Percentiles rank a stretch among this genome's conserved stretches.
These are phyloP conservation scores for Fusarium poae DNA, from an alignment of 2,329 filamentous ascomycete species.

Conservation along the genomic window DNA sequence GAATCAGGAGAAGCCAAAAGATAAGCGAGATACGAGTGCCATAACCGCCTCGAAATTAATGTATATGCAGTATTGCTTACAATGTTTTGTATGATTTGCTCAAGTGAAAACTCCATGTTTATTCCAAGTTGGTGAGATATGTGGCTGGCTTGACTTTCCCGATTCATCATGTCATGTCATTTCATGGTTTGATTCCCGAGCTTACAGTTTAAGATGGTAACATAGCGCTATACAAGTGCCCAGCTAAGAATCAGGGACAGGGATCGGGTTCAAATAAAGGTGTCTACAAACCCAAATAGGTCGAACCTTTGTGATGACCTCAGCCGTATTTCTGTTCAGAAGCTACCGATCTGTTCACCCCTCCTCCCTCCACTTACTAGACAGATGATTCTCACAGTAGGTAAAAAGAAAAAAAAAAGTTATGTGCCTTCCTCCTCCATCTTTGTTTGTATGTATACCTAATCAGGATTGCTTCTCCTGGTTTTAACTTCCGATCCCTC, in stretches of 20 bases:
- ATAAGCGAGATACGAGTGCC: constrained; percentile 29
- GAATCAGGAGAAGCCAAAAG: constrained; percentile 10
- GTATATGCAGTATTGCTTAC: constrained; percentile 23
- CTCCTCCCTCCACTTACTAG: neutral
- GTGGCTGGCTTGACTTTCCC: constrained; percentile 19
- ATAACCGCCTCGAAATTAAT: constrained; percentile 35
- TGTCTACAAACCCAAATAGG: neutral
- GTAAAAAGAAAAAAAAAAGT: no score
- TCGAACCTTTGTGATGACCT: constrained; percentile 21
- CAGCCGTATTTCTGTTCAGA: constrained; percentile 12
- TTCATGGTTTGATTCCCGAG: neutral
- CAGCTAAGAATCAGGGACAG: constrained; percentile 3
- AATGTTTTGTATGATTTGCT: neutral
- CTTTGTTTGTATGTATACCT: neutral
- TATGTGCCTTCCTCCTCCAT: constrained; percentile 17
- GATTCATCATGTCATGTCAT: constrained; percentile 30
- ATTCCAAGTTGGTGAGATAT: neutral
- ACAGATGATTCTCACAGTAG: neutral
- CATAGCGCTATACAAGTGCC: constrained; percentile 20
- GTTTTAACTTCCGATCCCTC: constrained; percentile 23
- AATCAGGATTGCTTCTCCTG: constrained; percentile 29
- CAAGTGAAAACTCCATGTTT: constrained; percentile 13
- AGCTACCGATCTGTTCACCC: constrained; percentile 10
- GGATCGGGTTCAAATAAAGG: constrained; percentile 14
- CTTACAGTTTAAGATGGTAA: constrained; percentile 5